phyloP scores from a whole-genome alignment of 2,329 filamentous ascomycete species.

The Albophoma yamanashiensis region DNA sequence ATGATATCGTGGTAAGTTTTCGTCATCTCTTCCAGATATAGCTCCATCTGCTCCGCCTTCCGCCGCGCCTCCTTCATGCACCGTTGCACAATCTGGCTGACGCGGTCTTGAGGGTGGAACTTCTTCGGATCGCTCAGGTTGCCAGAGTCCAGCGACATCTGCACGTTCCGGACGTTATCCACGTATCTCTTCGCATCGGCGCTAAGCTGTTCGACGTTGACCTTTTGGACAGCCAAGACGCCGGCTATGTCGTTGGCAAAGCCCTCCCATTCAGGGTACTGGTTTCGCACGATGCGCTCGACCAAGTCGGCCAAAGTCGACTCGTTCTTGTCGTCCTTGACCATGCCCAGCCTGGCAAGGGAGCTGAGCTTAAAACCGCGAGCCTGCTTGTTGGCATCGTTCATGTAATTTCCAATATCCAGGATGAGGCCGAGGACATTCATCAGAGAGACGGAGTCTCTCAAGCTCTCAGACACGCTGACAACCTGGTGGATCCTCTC shows the following conservation, averaged over 20 bases:
- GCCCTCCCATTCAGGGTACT: conserved; percentile 90
- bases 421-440: conserved; percentile 92
- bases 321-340: conserved; percentile 98
- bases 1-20: conserved; percentile 91
- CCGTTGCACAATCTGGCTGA: conserved; percentile 81
- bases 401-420: conserved; percentile 99
- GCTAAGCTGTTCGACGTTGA: conserved; percentile 89
- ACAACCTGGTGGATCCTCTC: conserved; percentile 80
- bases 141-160: conserved; percentile 82
- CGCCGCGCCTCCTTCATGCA: conserved; percentile 93
- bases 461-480: conserved; percentile 73
- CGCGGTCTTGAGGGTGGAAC: conserved; percentile 94
- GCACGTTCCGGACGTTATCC: conserved; percentile 87
- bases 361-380: conserved; percentile 97
- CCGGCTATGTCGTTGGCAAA: conserved; percentile 78
- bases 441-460: conserved; percentile 88
- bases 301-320: conserved; percentile 92
- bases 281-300: conserved; percentile 89
- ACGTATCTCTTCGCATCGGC: conserved; percentile 86
- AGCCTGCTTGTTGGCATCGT: conserved; percentile 97
- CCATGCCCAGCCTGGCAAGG: conserved; percentile 84
- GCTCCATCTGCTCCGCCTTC: conserved; percentile 90
- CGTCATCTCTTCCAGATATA: conserved; percentile 89
- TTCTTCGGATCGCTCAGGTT: conserved; percentile 95
- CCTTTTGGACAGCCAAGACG: conserved; percentile 71